Percentiles rank a stretch among this genome's conserved stretches.
Evolutionary conservation across 108 stramenopile species (phyloP).

Genomic region (Pseudonitzschia multiseries): DNA sequence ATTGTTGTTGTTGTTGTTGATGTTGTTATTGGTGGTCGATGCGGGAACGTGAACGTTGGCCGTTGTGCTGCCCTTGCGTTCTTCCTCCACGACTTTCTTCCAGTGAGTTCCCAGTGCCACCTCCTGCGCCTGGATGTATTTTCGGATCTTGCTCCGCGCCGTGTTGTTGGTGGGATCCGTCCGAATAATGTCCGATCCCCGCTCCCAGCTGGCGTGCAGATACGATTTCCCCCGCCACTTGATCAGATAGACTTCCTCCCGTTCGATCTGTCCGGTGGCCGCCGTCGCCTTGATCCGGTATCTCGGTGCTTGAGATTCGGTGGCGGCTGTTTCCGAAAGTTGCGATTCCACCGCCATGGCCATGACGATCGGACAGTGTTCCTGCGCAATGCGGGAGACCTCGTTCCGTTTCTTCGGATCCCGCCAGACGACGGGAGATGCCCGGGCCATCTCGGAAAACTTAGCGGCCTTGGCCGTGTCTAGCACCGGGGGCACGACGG

Average conservation of each 20-base stretch:
- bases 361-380: constrained; percentile 63
- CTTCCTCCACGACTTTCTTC: constrained; percentile 70
- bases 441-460: constrained; percentile 49
- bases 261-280: constrained; percentile 20
- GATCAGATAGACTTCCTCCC: constrained; percentile 78
- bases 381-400: constrained; percentile 65
- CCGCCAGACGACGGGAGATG: constrained; percentile 34
- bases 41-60: constrained; percentile 37
- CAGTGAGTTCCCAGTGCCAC: constrained; percentile 63
- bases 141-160: constrained; percentile 73
- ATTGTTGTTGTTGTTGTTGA: too few relatives aligned
- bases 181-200: constrained; percentile 61
- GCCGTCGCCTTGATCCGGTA: constrained; percentile 20
- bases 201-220: constrained; percentile 84
- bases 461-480: constrained; percentile 49
- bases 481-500: constrained; percentile 4
- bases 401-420: constrained; percentile 72
- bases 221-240: constrained; percentile 87
- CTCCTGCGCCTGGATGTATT: constrained; percentile 66
- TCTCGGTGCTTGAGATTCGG: not conserved
- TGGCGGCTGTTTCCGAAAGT: not conserved
- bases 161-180: constrained; percentile 69
- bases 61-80: constrained; percentile 38
- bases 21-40: not conserved
- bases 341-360: constrained; percentile 48